Conservation (phyloP, 805 yeast genomes). For the Candida dendrica region DNA sequence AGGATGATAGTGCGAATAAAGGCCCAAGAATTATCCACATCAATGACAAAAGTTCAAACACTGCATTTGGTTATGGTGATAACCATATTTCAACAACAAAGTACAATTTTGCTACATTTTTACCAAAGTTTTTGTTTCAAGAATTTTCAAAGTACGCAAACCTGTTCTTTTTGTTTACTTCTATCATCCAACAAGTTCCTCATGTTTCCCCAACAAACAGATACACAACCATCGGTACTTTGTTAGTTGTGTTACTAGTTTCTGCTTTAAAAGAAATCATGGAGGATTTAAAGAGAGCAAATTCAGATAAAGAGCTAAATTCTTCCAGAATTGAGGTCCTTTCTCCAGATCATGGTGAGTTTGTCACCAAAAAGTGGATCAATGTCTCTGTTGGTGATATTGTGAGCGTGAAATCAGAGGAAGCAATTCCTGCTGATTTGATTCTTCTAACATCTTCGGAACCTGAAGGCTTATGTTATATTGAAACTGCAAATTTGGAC, state of each 20-base stretch:
- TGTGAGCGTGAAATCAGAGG: conserved; percentile 62
- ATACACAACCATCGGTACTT: conserved; percentile 87
- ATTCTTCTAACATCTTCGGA: conserved; percentile 61
- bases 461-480: conserved; percentile 57
- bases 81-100: conserved; percentile 68
- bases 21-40: conserved; percentile 63
- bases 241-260: conserved; percentile 76
- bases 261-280: conserved; percentile 90
- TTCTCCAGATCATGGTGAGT: too few relatives aligned
- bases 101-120: conserved; percentile 70
- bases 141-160: conserved; percentile 94
- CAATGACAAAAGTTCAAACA: conserved; percentile 54
- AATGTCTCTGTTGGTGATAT: conserved; percentile 68
- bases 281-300: conserved; percentile 88
- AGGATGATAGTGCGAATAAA: conserved; percentile 5
- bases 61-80: conserved; percentile 51
- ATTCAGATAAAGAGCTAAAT: too few relatives aligned
- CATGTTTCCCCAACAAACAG: conserved; percentile 97
- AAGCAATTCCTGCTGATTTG: conserved; percentile 75
- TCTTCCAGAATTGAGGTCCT: too few relatives aligned
- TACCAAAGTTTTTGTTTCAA: conserved; percentile 83
- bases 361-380: conserved; percentile 57
- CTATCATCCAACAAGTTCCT: conserved; percentile 92
- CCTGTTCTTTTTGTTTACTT: conserved; percentile 80
- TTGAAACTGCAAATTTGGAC: conserved; percentile 77